Conservation (phyloP, 176 grass and related monocot species). For the Eragrostis nindensis region DNA sequence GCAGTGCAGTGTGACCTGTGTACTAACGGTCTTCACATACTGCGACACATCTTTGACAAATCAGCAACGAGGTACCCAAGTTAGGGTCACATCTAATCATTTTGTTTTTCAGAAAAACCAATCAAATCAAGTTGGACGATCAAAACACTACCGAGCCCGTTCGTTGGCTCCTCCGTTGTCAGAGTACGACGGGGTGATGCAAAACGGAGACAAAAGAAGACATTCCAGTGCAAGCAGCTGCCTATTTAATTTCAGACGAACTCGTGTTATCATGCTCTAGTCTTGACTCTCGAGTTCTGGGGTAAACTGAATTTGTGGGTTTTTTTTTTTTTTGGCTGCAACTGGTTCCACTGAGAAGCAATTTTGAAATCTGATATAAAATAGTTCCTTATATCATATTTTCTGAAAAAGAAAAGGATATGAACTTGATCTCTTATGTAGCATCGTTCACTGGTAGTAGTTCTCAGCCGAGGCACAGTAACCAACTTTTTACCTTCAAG, state of each 20-base stretch:
- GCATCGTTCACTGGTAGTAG: background rate
- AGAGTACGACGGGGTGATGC: background rate
- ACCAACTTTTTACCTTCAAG: constrained; percentile 1
- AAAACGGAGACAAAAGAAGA: background rate
- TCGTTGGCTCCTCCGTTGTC: background rate
- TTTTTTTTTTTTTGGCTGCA: too few species aligned
- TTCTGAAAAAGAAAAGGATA: too few species aligned
- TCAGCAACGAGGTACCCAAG: constrained; percentile 10
- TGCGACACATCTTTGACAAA: constrained; percentile 32
- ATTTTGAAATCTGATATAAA: too few species aligned
- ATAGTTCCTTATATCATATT: too few species aligned
- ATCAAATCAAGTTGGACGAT: constrained; percentile 14
- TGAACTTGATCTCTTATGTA: background rate
- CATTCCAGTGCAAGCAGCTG: background rate
- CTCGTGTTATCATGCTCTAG: background rate
- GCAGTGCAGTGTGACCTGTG: constrained; percentile 15
- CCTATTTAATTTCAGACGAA: background rate
- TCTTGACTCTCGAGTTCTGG: background rate
- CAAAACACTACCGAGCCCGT: background rate
- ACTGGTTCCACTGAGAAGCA: too few species aligned
- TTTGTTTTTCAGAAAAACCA: background rate
- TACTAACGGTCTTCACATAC: constrained; percentile 32
- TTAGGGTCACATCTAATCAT: constrained; percentile 23
- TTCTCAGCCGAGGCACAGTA: constrained; percentile 16
- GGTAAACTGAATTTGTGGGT: background rate